Base-by-base conservation (phyloP, 1,139 yeast genomes). In the Martiniozyma asiatica region DNA sequence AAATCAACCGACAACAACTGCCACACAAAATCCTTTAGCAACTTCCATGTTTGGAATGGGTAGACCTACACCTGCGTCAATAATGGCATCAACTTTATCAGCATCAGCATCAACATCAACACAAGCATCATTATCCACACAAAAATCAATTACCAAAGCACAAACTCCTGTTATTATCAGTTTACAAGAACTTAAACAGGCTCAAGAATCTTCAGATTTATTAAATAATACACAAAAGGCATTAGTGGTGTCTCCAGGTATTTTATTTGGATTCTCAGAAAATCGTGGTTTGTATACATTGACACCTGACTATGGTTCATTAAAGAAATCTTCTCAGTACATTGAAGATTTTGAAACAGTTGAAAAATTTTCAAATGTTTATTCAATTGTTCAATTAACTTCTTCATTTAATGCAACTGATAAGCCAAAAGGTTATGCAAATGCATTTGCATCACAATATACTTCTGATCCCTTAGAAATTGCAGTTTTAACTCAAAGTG, bases 371-470 rank as follows among this genome's bases (percentile, higher is more conserved):
- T 28, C 38, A n/a, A 59, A 61, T n/a, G 74, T 84, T 21, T 87
- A 77, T 45, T 82, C 79, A 34, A 74, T 85, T 39, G 68, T 73
- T 20, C 79, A 76, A 39, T 52, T 84, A 30, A 70, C 84, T 0
- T 74, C 84, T 13, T 59, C 75, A 2, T 75, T 76, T 63, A 72
- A 72, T 47, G 84, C 93, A 1, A 68, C 87, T 0, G 56, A 67
- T 25, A 68, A 68, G 27, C 92, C 93, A 11, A 71, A 64, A 43
- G 95, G 95, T 1, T 82, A 76, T 50, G 70, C 85, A 5, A 87
- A 87, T 49, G 74, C 75, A 38, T 72, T 80, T 47, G 94, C 94
- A 2, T 74, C 87, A 14, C 96, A 87, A 49, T 87, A 82, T 47
- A 68, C 75, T 8, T 56, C 65, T 21, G 59, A 62, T 18, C 72